Evolutionary conservation across 768 basidiomycete species (phyloP).

Genomic region (Gelatoporia subvermispora): DNA sequence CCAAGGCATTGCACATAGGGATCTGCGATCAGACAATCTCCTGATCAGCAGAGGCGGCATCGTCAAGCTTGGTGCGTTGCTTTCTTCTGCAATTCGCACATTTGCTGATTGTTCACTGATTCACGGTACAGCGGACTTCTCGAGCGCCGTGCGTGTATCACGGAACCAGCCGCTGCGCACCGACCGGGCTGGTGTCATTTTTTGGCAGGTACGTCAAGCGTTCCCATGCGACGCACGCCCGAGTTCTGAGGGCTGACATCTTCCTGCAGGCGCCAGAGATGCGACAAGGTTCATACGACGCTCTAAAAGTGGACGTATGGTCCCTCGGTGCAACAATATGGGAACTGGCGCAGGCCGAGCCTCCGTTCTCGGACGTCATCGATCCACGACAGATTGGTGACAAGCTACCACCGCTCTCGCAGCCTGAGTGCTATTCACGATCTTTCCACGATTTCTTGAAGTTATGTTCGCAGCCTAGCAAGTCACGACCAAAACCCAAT

Average conservation of each 20-base stretch:
- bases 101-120: not conserved
- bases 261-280: slow-evolving; percentile 61
- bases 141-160: slow-evolving; percentile 61
- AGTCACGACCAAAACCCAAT: slow-evolving; percentile 48
- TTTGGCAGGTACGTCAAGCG: slow-evolving; percentile 68
- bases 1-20: slow-evolving; percentile 72
- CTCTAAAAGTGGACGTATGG: slow-evolving; percentile 75
- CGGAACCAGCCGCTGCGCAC: slow-evolving; percentile 43
- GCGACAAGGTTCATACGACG: slow-evolving; percentile 63
- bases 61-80: slow-evolving; percentile 64
- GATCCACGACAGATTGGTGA: slow-evolving; percentile 41
- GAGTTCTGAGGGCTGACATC: not conserved
- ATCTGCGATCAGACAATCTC: slow-evolving; percentile 81
- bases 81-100: not conserved
- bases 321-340: slow-evolving; percentile 80
- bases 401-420: slow-evolving; percentile 59
- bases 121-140: slow-evolving; percentile 59
- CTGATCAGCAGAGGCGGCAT: slow-evolving; percentile 64
- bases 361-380: slow-evolving; percentile 63
- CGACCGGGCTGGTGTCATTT: slow-evolving; percentile 66
- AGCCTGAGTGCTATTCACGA: slow-evolving; percentile 58
- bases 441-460: slow-evolving; percentile 70
- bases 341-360: slow-evolving; percentile 73
- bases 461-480: slow-evolving; percentile 58
- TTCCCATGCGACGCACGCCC: not conserved